Percentiles rank a stretch among this genome's conserved stretches.
phyloP scores from a whole-genome alignment of 2,329 filamentous ascomycete species.

The Stagonosporopsis chrysanthemi region DNA sequence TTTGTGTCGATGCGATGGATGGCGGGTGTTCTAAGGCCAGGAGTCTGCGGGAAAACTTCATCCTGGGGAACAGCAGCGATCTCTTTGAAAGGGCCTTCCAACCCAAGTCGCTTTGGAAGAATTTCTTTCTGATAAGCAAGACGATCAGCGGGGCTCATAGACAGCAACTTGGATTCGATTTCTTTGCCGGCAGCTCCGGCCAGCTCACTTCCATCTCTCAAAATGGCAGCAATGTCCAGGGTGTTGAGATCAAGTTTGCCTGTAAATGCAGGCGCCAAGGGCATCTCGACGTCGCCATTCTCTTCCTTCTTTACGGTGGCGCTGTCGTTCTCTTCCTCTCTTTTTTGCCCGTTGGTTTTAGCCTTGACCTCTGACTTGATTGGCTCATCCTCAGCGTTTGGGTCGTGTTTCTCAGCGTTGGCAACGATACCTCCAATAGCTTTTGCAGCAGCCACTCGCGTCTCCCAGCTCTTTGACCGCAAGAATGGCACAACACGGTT shows the following conservation, averaged over 20 bases:
- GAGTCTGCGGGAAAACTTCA: slow-evolving; percentile 61
- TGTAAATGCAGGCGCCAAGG: slow-evolving; percentile 58
- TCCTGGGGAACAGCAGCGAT: slow-evolving; percentile 77
- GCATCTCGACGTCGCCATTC: slow-evolving; percentile 54
- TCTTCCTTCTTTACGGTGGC: slow-evolving; percentile 58
- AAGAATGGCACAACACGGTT: slow-evolving; percentile 95
- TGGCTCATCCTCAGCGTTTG: slow-evolving; percentile 76
- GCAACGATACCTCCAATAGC: slow-evolving; percentile 93
- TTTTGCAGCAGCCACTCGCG: slow-evolving; percentile 88
- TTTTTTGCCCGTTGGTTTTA: slow-evolving; percentile 56
- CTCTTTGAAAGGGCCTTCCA: slow-evolving; percentile 83
- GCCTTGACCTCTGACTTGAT: slow-evolving; percentile 62
- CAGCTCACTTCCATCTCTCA: slow-evolving; percentile 83
- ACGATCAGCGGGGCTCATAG: slow-evolving; percentile 80
- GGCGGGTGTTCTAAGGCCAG: slow-evolving; percentile 44
- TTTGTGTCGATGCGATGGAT: slow-evolving; percentile 61
- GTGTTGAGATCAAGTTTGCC: slow-evolving; percentile 71
- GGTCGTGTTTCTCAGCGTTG: slow-evolving; percentile 86
- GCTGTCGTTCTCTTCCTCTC: slow-evolving; percentile 62
- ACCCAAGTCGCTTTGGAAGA: slow-evolving; percentile 78
- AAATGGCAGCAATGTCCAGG: slow-evolving; percentile 79
- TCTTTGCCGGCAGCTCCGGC: slow-evolving; percentile 81
- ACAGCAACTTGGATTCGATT: slow-evolving; percentile 83
- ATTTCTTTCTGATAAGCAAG: slow-evolving; percentile 91
- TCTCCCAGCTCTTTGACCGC: slow-evolving; percentile 96